phyloP scores from a whole-genome alignment of 768 basidiomycete species.

The Rhodotorula babjevae region DNA sequence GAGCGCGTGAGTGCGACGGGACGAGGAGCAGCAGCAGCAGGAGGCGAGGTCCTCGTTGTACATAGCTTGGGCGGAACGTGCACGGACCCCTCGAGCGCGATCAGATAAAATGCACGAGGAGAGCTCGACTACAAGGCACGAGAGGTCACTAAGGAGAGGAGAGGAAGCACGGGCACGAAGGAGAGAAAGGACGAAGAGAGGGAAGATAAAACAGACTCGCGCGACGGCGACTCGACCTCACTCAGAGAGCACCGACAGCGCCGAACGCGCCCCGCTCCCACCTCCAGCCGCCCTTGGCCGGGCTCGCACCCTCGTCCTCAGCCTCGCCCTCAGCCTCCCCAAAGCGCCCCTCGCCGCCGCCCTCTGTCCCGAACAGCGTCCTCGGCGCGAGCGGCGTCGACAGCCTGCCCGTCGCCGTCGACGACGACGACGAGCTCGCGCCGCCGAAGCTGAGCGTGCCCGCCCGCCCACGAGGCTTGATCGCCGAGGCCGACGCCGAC shows the following conservation, averaged over 20 bases:
- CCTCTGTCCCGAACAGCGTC: slow-evolving; percentile 28
- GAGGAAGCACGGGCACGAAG: background rate
- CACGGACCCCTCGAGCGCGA: too few relatives aligned
- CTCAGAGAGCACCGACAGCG: background rate
- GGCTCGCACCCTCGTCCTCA: background rate
- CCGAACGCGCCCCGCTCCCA: background rate
- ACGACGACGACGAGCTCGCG: background rate
- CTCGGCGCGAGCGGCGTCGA: slow-evolving; percentile 16
- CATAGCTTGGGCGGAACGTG: background rate
- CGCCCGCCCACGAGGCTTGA: background rate
- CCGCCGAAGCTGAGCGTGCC: background rate
- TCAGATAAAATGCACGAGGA: too few relatives aligned
- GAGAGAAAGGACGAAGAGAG: background rate
- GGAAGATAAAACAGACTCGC: background rate
- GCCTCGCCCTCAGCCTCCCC: background rate
- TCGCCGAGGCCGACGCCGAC: background rate
- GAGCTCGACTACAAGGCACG: too few relatives aligned
- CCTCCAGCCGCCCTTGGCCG: background rate
- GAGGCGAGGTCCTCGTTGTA: background rate
- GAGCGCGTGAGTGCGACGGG: background rate
- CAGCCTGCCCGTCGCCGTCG: too few relatives aligned
- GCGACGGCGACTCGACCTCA: background rate
- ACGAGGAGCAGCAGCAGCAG: too few relatives aligned
- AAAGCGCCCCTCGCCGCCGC: background rate
- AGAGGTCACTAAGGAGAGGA: background rate